These are phyloP conservation scores for Pterula multifida DNA, from an alignment of 1,284 basidiomycete genomes.

Conservation along the genomic window DNA sequence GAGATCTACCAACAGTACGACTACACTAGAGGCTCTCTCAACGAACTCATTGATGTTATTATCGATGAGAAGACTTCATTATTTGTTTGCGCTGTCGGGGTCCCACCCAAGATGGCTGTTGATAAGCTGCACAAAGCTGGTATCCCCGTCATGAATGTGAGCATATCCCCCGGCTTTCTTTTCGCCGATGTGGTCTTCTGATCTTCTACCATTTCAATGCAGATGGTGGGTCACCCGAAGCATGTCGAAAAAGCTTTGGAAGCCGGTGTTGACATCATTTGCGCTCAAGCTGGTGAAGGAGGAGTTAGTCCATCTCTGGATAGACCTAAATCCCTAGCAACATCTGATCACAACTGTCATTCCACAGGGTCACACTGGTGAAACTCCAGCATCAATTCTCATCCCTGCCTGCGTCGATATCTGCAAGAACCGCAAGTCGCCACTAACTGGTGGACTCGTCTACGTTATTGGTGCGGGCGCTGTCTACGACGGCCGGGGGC, in stretches of 20 bases:
- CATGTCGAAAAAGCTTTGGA: constrained; percentile 74
- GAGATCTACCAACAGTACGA: constrained; percentile 40
- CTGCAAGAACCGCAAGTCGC: constrained; percentile 60
- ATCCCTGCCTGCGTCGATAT: constrained; percentile 82
- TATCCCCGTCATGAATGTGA: constrained; percentile 71
- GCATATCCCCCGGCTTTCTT: neutral
- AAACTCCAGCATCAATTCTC: constrained; percentile 60
- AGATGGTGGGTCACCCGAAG: constrained; percentile 87
- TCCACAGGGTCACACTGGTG: constrained; percentile 61
- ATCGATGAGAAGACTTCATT: constrained; percentile 75
- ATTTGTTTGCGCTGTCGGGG: constrained; percentile 81
- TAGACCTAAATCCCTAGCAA: neutral
- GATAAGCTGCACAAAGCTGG: constrained; percentile 71
- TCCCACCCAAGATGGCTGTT: constrained; percentile 69
- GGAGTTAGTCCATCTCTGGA: constrained; percentile 27
- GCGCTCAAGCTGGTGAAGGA: constrained; percentile 81
- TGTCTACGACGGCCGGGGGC: constrained; percentile 72
- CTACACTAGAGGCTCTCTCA: constrained; percentile 70
- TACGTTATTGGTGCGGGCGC: constrained; percentile 82
- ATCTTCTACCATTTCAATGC: neutral
- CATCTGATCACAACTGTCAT: neutral
- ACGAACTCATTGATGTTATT: constrained; percentile 76
- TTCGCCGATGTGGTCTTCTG: neutral
- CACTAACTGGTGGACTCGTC: constrained; percentile 69
- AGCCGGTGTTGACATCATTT: constrained; percentile 78